phyloP scores from a whole-genome alignment of 1,284 basidiomycete species.

The Entoloma clypeatum region DNA sequence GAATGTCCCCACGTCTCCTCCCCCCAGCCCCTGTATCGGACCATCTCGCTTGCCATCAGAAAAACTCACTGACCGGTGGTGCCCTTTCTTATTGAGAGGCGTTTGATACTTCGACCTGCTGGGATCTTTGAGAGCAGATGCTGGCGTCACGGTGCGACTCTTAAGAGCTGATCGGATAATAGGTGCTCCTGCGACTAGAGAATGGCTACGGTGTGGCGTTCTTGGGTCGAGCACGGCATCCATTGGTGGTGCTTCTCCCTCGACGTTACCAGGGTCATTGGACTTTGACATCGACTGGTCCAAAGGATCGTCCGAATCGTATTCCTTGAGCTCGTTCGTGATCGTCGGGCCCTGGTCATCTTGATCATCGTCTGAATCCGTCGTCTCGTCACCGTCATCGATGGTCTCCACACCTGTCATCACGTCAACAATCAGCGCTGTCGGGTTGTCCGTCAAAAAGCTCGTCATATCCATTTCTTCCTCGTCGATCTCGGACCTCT shows the following conservation, averaged over 20 bases:
- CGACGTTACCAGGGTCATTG: no score
- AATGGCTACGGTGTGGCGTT: constrained; percentile 24
- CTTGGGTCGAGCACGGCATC: constrained; percentile 14
- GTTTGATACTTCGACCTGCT: constrained; percentile 45
- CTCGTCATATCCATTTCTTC: constrained; percentile 61
- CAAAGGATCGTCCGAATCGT: constrained; percentile 42
- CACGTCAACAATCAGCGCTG: constrained; percentile 44
- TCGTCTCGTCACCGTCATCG: constrained; percentile 40
- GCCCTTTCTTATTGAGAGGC: constrained; percentile 39
- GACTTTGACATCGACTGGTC: constrained; percentile 17
- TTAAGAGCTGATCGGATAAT: constrained; percentile 53
- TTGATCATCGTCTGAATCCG: constrained; percentile 45
- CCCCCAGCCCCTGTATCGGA: constrained; percentile 64
- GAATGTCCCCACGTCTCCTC: constrained; percentile 22
- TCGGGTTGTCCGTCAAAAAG: constrained; percentile 66
- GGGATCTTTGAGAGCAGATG: constrained; percentile 51
- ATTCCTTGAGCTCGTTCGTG: constrained; percentile 30
- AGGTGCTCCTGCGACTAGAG: constrained; percentile 31
- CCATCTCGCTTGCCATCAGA: constrained; percentile 87
- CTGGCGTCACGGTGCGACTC: constrained; percentile 48
- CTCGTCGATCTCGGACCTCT: constrained; percentile 48
- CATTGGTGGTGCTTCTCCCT: no score
- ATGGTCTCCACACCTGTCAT: constrained; percentile 43
- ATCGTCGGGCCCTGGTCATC: constrained; percentile 30
- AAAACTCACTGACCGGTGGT: constrained; percentile 87